Conservation (phyloP, 768 basidiomycete genomes). For the Bullera alba region DNA sequence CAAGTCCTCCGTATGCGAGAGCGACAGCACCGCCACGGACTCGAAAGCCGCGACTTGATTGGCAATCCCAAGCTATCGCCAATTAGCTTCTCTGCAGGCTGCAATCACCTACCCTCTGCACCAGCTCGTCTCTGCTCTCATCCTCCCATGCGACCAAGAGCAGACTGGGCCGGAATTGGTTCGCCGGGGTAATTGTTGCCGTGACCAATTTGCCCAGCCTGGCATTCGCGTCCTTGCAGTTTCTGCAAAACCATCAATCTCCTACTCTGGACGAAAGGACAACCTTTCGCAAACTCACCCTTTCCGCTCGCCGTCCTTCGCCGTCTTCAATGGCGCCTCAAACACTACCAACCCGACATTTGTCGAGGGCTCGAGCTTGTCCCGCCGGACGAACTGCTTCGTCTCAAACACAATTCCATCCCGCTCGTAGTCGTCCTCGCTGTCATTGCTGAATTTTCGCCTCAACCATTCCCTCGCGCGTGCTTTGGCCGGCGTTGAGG, state of each 20-base stretch:
- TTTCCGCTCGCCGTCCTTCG: constrained; percentile 5
- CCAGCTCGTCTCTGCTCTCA: constrained; percentile 23
- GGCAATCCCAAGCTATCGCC: constrained; percentile 13
- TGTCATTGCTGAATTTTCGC: neutral
- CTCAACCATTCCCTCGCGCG: neutral
- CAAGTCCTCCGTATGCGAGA: constrained; percentile 24
- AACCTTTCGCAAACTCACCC: constrained; percentile 13
- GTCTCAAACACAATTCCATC: constrained; percentile 15
- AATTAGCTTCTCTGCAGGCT: neutral
- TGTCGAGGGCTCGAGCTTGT: constrained; percentile 5
- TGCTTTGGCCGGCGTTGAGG: neutral
- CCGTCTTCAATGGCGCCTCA: constrained; percentile 17
- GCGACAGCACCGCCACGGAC: constrained; percentile 10
- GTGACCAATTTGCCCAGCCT: constrained; percentile 12
- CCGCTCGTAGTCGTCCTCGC: neutral
- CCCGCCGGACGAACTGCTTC: constrained; percentile 4
- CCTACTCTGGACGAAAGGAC: too few relatives aligned
- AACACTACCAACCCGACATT: constrained; percentile 15
- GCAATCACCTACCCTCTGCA: constrained; percentile 17
- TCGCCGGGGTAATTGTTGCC: neutral
- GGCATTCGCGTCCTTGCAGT: constrained; percentile 23
- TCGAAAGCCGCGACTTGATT: constrained; percentile 11
- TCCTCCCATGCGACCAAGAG: constrained; percentile 31
- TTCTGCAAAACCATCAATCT: constrained; percentile 8
- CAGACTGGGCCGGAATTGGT: constrained; percentile 19